Percentiles rank a stretch among this genome's conserved stretches.
Evolutionary conservation across 108 stramenopile genomes (phyloP).

Genomic region (Craspedostauros australis): DNA sequence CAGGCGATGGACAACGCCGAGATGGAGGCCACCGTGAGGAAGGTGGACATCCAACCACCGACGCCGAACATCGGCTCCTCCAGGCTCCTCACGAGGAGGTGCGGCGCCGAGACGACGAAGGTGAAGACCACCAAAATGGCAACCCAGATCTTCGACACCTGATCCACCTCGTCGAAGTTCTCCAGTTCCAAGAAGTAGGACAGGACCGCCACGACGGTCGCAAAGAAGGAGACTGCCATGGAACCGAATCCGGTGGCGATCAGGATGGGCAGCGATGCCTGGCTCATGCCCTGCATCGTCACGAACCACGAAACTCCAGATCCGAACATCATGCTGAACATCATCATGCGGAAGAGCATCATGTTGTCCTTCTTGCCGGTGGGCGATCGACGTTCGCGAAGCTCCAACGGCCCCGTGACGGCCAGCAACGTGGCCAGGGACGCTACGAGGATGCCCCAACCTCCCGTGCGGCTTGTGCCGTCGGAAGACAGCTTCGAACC

Average conservation of each 20-base stretch:
- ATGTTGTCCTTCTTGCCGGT: conserved; percentile 58
- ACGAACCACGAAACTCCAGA: conserved; percentile 80
- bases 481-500: conserved; percentile 14
- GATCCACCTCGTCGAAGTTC: conserved; percentile 59
- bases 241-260: conserved; percentile 45
- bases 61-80: conserved; percentile 51
- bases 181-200: conserved; percentile 63
- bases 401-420: conserved; percentile 71
- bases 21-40: conserved; percentile 47
- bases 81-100: conserved; percentile 29
- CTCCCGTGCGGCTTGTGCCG: conserved; percentile 44
- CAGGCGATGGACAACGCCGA: conserved; percentile 38
- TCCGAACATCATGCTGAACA: conserved; percentile 73
- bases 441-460: conserved; percentile 70
- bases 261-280: conserved; percentile 50
- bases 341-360: conserved; percentile 65
- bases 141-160: conserved; percentile 56
- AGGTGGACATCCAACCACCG: conserved; percentile 70
- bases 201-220: conserved; percentile 65
- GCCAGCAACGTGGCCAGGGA: conserved; percentile 66
- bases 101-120: conserved; percentile 18
- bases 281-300: conserved; percentile 63
- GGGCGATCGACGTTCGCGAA: conserved; percentile 49
- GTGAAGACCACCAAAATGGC: conserved; percentile 52
- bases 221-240: conserved; percentile 67